Conservation (phyloP, 2,329 filamentous ascomycete genomes). For the Cladosporium sp. region DNA sequence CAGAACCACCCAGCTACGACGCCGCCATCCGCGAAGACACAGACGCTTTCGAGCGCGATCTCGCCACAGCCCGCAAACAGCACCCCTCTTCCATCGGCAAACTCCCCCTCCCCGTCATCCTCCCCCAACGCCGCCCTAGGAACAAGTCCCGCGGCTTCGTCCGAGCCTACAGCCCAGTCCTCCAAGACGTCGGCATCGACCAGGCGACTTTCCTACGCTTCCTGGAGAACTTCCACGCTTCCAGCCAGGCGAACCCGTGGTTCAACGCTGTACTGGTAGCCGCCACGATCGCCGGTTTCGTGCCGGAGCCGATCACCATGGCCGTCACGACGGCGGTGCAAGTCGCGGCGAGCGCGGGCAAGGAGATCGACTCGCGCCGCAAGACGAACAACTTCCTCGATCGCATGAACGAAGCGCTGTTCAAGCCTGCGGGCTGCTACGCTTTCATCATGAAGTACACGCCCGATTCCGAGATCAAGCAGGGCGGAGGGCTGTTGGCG, state of each 20-base stretch:
- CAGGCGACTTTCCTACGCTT: slow-evolving; percentile 53
- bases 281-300: slow-evolving; percentile 41
- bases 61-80: slow-evolving; percentile 20
- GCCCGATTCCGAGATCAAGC: slow-evolving; percentile 25
- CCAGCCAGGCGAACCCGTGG: slow-evolving; percentile 41
- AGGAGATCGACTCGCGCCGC: slow-evolving; percentile 40
- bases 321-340: slow-evolving; percentile 48
- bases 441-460: slow-evolving; percentile 51
- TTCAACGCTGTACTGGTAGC: slow-evolving; percentile 30
- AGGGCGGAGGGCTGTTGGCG: not conserved
- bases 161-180: slow-evolving; percentile 53
- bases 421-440: slow-evolving; percentile 58
- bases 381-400: slow-evolving; percentile 57
- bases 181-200: slow-evolving; percentile 49
- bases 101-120: slow-evolving; percentile 50
- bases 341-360: slow-evolving; percentile 44
- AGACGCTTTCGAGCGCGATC: slow-evolving; percentile 29
- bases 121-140: slow-evolving; percentile 55
- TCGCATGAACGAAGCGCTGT: slow-evolving; percentile 57
- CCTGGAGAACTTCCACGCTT: slow-evolving; percentile 49
- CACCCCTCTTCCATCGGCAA: not conserved
- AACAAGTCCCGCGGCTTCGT: slow-evolving; percentile 53
- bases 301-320: slow-evolving; percentile 30
- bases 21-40: slow-evolving; percentile 26
- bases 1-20: slow-evolving; percentile 32